These are phyloP conservation scores for Aspergillus novofumigatus DNA, from an alignment of 2,329 filamentous ascomycete genomes.

Conservation along the genomic window DNA sequence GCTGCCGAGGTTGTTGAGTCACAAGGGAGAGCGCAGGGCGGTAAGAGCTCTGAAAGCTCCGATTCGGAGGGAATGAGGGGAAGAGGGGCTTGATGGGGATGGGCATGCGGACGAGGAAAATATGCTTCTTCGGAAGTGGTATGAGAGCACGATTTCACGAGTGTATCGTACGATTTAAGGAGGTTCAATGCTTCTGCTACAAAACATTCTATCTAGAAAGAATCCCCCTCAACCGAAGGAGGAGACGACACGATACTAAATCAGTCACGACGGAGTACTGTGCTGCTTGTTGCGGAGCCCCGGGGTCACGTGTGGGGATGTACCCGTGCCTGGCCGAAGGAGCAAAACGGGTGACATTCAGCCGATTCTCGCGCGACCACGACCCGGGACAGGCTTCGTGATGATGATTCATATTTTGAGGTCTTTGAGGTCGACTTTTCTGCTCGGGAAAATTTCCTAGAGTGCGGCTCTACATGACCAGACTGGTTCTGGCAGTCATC, in stretches of 20 bases:
- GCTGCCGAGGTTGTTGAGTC: not conserved
- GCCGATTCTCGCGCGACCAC: not conserved
- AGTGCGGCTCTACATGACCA: not conserved
- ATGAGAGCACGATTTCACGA: not conserved
- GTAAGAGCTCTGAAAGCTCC: not conserved
- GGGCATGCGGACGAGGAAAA: not conserved
- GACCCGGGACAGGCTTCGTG: not conserved
- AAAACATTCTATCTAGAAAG: not conserved
- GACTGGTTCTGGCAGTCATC: not conserved
- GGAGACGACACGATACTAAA: not conserved
- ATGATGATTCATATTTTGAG: not conserved
- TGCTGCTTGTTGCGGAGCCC: slow-evolving; percentile 20
- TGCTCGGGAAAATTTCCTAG: not conserved
- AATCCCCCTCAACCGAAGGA: not conserved
- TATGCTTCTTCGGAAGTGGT: not conserved
- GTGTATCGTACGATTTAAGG: not conserved
- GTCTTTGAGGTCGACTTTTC: too few relatives aligned
- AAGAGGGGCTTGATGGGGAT: slow-evolving; percentile 3
- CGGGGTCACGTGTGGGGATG: slow-evolving; percentile 23
- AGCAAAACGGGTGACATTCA: slow-evolving; percentile 3
- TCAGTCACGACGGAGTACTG: slow-evolving; percentile 9
- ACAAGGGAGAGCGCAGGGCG: not conserved
- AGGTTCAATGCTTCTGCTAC: not conserved
- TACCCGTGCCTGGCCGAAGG: slow-evolving; percentile 21
- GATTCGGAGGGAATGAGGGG: not conserved